phyloP scores from a whole-genome alignment of 768 basidiomycete genomes.

The Rhodotorula toruloides region DNA sequence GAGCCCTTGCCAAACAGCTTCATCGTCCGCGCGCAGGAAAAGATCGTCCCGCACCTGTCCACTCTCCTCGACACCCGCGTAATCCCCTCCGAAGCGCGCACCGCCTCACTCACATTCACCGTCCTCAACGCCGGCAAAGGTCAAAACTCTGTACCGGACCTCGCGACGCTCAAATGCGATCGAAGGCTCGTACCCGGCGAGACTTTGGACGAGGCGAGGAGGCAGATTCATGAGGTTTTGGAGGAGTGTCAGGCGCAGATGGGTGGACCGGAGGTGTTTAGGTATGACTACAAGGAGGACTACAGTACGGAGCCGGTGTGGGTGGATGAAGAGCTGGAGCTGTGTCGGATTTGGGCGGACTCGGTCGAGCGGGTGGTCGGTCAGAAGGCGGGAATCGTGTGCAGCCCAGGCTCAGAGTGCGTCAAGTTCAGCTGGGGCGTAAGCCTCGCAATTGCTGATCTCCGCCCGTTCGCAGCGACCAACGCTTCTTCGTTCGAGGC shows the following conservation, averaged over 20 bases:
- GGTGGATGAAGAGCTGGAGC: slow-evolving; percentile 22
- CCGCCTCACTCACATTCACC: slow-evolving; percentile 11
- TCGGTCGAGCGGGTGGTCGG: slow-evolving; percentile 13
- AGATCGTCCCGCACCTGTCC: background rate
- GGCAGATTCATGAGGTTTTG: slow-evolving; percentile 14
- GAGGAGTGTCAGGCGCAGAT: background rate
- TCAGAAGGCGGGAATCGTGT: slow-evolving; percentile 20
- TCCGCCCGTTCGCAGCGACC: background rate
- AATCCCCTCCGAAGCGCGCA: slow-evolving; percentile 13
- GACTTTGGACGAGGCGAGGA: slow-evolving; percentile 20
- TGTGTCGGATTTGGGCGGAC: slow-evolving; percentile 4
- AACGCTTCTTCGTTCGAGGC: slow-evolving; percentile 25
- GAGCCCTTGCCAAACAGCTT: too few species aligned
- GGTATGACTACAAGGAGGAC: slow-evolving; percentile 3
- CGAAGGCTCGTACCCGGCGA: slow-evolving; percentile 32
- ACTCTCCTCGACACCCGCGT: slow-evolving; percentile 6
- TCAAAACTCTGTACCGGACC: slow-evolving; percentile 25
- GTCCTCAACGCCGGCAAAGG: slow-evolving; percentile 32
- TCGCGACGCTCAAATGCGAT: slow-evolving; percentile 22
- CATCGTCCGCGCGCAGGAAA: slow-evolving; percentile 22
- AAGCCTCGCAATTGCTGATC: background rate
- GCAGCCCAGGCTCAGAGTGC: slow-evolving; percentile 14
- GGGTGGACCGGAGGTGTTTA: background rate
- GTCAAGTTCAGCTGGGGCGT: too few species aligned
- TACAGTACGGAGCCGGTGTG: slow-evolving; percentile 31